A percentile compares a stretch with the other conserved stretches of the same genome.
These are phyloP conservation scores for Forsythia suspensa DNA, from an alignment of 257 asterid species.

Conservation along the genomic window DNA sequence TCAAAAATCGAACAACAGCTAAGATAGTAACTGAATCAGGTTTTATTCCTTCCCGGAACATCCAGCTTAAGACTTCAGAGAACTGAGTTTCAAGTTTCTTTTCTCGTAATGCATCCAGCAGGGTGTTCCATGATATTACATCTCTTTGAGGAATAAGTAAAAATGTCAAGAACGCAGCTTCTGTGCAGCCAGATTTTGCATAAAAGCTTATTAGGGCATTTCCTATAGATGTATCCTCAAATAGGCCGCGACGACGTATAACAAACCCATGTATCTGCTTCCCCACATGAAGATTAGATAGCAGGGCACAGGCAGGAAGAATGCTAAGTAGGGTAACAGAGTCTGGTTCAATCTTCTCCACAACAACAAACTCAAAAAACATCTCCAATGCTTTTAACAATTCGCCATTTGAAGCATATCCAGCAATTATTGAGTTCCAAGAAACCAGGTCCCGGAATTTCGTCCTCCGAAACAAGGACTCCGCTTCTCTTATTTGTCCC, in stretches of 20 bases:
- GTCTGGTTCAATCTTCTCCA: slow-evolving; percentile 42
- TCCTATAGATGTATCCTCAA: slow-evolving; percentile 52
- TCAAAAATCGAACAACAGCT: slow-evolving; percentile 48
- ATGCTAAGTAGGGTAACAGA: slow-evolving; percentile 62
- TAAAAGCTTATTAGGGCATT: slow-evolving; percentile 72
- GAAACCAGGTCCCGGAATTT: slow-evolving; percentile 60
- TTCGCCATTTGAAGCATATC: slow-evolving; percentile 59
- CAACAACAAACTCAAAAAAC: slow-evolving; percentile 40
- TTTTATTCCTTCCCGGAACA: slow-evolving; percentile 53
- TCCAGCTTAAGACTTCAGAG: slow-evolving; percentile 40
- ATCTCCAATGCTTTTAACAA: slow-evolving; percentile 53
- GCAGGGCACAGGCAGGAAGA: slow-evolving; percentile 71
- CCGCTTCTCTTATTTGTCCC: slow-evolving; percentile 51
- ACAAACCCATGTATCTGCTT: slow-evolving; percentile 77
- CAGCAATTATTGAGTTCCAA: slow-evolving; percentile 79
- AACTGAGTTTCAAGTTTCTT: slow-evolving; percentile 45
- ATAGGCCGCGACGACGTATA: slow-evolving; percentile 41
- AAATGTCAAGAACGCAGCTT: slow-evolving; percentile 54
- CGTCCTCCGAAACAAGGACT: slow-evolving; percentile 51
- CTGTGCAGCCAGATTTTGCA: slow-evolving; percentile 51
- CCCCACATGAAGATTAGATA: slow-evolving; percentile 50
- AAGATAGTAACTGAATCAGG: slow-evolving; percentile 71
- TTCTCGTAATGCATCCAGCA: slow-evolving; percentile 66
- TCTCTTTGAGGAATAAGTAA: slow-evolving; percentile 48
- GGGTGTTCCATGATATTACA: slow-evolving; percentile 78